These are phyloP conservation scores for Botrytis tulipae DNA, from an alignment of 2,329 filamentous ascomycete genomes.

Conservation along the genomic window DNA sequence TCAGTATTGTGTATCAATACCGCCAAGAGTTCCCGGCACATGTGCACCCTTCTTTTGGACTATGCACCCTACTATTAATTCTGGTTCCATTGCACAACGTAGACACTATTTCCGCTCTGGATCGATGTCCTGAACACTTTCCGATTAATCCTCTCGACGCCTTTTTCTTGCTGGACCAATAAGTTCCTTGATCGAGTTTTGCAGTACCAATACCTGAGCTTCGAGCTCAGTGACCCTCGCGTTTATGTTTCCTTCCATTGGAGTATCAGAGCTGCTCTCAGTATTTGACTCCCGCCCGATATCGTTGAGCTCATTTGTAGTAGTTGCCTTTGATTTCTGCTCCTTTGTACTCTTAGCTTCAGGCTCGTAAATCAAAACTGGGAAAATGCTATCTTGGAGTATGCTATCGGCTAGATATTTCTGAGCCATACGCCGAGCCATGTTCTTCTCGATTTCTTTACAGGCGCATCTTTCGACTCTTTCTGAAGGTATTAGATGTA, in stretches of 20 bases:
- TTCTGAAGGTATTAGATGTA: rapidly evolving
- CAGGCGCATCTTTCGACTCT: neutral
- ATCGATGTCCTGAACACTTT: neutral
- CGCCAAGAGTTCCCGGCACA: neutral
- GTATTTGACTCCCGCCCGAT: neutral
- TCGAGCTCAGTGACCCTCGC: neutral
- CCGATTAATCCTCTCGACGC: too few species aligned
- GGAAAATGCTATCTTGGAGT: neutral
- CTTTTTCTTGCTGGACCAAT: neutral
- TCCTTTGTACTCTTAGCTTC: neutral
- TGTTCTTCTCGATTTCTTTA: neutral
- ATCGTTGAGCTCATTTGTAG: neutral
- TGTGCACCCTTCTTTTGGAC: neutral
- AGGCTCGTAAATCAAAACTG: neutral
- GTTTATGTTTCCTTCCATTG: neutral
- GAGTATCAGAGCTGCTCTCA: neutral
- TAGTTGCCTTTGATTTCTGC: neutral
- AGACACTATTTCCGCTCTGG: neutral
- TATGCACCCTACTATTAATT: neutral
- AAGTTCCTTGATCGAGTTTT: neutral
- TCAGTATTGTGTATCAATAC: neutral
- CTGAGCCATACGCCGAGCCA: neutral
- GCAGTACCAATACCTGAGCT: neutral
- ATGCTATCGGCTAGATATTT: too few species aligned
- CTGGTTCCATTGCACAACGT: neutral